A percentile compares a stretch with the other conserved stretches of the same genome.
Evolutionary conservation across 805 yeast species (phyloP).

Genomic region (Soucietia sequanensis): DNA sequence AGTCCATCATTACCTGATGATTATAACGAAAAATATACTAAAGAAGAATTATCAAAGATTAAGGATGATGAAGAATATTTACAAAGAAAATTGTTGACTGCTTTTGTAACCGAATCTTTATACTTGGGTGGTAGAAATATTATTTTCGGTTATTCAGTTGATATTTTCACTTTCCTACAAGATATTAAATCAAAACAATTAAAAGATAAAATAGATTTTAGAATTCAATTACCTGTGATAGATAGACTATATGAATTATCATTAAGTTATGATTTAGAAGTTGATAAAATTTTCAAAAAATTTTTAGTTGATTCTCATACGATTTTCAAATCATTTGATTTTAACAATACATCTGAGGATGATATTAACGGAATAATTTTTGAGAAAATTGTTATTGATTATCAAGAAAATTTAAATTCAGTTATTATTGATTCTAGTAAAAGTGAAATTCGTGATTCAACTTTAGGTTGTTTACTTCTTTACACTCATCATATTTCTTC

Average conservation of each 20-base stretch:
- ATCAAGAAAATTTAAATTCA: slow-evolving; percentile 31
- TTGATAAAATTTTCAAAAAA: slow-evolving; percentile 38
- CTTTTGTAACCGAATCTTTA: slow-evolving; percentile 55
- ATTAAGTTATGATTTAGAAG: slow-evolving; percentile 64
- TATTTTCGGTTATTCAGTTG: slow-evolving; percentile 21
- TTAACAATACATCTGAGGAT: slow-evolving; percentile 16
- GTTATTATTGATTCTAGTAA: slow-evolving; percentile 25
- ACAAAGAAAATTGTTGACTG: slow-evolving; percentile 64
- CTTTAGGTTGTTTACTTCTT: slow-evolving; percentile 24
- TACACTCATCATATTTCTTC: slow-evolving; percentile 16
- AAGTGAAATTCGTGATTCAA: slow-evolving; percentile 27
- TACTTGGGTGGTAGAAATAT: slow-evolving; percentile 27
- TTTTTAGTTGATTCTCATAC: slow-evolving; percentile 35
- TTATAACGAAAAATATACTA: slow-evolving; percentile 39
- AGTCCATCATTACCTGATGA: slow-evolving; percentile 37
- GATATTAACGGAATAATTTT: slow-evolving; percentile 38
- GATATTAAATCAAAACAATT: slow-evolving; percentile 4
- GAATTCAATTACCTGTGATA: slow-evolving; percentile 16
- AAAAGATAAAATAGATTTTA: slow-evolving; percentile 13
- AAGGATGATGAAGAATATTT: slow-evolving; percentile 57
- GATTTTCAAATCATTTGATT: slow-evolving; percentile 37
- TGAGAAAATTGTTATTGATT: slow-evolving; percentile 38
- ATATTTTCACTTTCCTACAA: slow-evolving; percentile 21
- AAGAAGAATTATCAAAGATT: slow-evolving; percentile 38
- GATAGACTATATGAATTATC: slow-evolving; percentile 43